These are phyloP conservation scores for Boletus rubescentipes DNA, from an alignment of 768 basidiomycete species.

Conservation along the genomic window DNA sequence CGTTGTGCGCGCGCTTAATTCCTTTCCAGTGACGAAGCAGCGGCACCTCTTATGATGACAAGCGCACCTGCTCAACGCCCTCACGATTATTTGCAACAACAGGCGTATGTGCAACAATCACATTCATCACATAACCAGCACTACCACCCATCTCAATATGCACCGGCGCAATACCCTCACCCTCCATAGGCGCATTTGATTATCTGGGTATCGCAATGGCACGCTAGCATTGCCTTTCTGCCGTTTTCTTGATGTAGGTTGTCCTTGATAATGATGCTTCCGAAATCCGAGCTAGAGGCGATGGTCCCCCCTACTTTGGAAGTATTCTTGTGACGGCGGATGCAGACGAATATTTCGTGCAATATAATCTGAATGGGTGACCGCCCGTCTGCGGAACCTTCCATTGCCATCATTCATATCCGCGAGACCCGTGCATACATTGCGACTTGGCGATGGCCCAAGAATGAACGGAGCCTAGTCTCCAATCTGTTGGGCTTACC, in stretches of 20 bases:
- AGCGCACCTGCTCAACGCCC: slow-evolving; percentile 1
- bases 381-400: not conserved
- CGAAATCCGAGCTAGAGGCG: not conserved
- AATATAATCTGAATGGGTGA: not conserved
- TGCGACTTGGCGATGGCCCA: not conserved
- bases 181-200: slow-evolving; percentile 8
- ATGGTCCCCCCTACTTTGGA: not conserved
- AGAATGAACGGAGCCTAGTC: not conserved
- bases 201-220: not conserved
- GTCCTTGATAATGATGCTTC: not conserved
- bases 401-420: not conserved
- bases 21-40: slow-evolving; percentile 27
- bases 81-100: slow-evolving; percentile 10
- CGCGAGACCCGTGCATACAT: not conserved
- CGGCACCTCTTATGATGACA: slow-evolving; percentile 15
- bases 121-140: slow-evolving; percentile 10
- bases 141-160: slow-evolving; percentile 14
- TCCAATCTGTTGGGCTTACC: not conserved
- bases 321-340: not conserved
- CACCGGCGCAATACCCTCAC: slow-evolving; percentile 14
- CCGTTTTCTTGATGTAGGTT: not conserved
- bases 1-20: not conserved
- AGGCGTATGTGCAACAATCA: slow-evolving; percentile 5
- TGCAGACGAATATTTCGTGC: not conserved
- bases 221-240: not conserved